Conservation (phyloP, 2,329 filamentous ascomycete genomes). For the Leptosphaerulina australis region DNA sequence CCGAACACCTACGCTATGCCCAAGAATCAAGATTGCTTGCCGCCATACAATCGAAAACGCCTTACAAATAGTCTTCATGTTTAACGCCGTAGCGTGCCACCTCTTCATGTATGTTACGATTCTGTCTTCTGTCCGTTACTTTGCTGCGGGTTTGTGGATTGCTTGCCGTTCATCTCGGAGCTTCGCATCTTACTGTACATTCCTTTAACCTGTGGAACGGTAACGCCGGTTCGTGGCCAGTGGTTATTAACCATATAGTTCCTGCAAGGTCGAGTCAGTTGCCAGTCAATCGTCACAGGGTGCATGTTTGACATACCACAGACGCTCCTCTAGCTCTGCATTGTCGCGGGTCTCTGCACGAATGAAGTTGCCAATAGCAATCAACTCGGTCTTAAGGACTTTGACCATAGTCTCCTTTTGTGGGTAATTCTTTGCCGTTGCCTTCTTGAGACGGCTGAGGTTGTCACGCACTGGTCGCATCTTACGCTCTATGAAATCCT, state of each 20-base stretch:
- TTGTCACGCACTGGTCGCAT: constrained; percentile 66
- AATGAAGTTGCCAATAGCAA: constrained; percentile 68
- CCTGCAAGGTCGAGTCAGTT: constrained; percentile 38
- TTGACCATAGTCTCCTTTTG: constrained; percentile 66
- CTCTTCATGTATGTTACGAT: constrained; percentile 16
- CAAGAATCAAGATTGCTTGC: constrained; percentile 30
- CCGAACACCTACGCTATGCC: constrained; percentile 48
- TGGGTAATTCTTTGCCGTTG: constrained; percentile 67
- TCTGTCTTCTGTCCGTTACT: constrained; percentile 38
- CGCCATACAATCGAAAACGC: constrained; percentile 32
- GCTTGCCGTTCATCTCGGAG: constrained; percentile 39
- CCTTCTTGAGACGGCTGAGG: constrained; percentile 64
- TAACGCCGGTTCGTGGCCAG: constrained; percentile 45
- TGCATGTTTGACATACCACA: constrained; percentile 53
- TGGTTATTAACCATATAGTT: constrained; percentile 45
- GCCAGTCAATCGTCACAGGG: not conserved
- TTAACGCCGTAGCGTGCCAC: constrained; percentile 12
- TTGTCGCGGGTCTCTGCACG: constrained; percentile 55
- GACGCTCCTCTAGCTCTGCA: constrained; percentile 55
- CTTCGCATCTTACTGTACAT: constrained; percentile 49
- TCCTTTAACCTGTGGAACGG: constrained; percentile 41
- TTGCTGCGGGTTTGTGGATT: constrained; percentile 24
- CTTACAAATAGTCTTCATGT: constrained; percentile 8
- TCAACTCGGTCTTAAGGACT: constrained; percentile 66
- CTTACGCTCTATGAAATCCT: constrained; percentile 59